phyloP scores from a whole-genome alignment of 225 moss, liverwort and hornwort species.

The Takakia lepidozioides region DNA sequence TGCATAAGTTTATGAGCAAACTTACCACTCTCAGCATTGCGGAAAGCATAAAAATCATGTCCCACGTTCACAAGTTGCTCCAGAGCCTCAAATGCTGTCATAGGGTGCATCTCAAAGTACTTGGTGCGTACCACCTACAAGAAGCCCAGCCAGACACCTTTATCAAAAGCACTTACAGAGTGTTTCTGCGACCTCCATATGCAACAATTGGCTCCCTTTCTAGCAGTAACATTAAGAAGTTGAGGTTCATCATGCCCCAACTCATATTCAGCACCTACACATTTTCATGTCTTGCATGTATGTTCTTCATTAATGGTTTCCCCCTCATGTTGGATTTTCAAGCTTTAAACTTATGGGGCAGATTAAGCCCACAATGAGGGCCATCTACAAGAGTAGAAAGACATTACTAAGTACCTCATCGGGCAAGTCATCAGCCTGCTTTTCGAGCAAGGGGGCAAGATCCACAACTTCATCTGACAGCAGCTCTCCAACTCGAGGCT shows the following conservation, averaged over 20 bases:
- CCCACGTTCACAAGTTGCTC: slow-evolving; percentile 79
- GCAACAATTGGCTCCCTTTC: neutral
- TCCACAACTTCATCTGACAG: slow-evolving; percentile 73
- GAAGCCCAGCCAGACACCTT: neutral
- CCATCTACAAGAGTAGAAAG: no score
- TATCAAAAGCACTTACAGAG: neutral
- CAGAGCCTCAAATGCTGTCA: slow-evolving; percentile 66
- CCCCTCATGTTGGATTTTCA: no score
- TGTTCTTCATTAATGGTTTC: no score
- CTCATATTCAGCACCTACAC: no score
- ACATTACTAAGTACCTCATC: no score
- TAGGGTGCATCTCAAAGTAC: slow-evolving; percentile 92
- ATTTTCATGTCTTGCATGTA: no score
- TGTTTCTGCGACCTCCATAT: neutral
- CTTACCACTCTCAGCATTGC: slow-evolving; percentile 79
- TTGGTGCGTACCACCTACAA: slow-evolving; percentile 80
- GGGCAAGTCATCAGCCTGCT: slow-evolving; percentile 59
- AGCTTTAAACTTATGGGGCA: no score
- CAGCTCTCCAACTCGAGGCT: slow-evolving; percentile 64
- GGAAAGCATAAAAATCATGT: slow-evolving; percentile 84
- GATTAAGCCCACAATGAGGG: no score
- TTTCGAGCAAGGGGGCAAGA: slow-evolving; percentile 58
- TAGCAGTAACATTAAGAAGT: neutral
- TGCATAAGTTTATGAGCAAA: no score
- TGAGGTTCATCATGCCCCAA: no score